A percentile compares a stretch with the other conserved stretches of the same genome.
These are phyloP conservation scores for Sarocladium kiliense DNA, from an alignment of 2,329 filamentous ascomycete species.

Conservation along the genomic window DNA sequence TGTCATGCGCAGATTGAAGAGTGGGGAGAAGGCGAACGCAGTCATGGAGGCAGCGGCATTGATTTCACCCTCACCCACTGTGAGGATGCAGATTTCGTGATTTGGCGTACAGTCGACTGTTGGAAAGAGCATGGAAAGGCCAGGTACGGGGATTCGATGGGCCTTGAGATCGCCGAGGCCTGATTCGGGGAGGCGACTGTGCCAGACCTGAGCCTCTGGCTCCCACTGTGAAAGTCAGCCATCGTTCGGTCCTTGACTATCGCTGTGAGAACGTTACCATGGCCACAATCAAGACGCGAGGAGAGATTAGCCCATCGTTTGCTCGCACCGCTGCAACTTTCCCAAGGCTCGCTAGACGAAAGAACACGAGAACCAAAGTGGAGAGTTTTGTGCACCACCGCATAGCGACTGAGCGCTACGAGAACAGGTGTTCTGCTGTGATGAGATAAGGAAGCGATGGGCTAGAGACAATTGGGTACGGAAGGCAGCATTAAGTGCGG, in stretches of 20 bases:
- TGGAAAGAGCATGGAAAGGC: slow-evolving; percentile 61
- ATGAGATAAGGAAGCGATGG: neutral
- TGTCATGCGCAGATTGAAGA: slow-evolving; percentile 60
- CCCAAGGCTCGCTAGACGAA: neutral
- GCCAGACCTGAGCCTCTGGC: slow-evolving; percentile 59
- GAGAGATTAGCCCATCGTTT: neutral
- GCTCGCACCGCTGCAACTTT: neutral
- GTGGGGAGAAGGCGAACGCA: slow-evolving; percentile 54
- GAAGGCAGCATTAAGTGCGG: no score
- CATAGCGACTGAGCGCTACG: neutral
- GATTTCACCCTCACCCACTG: slow-evolving; percentile 66
- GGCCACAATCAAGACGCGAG: slow-evolving; percentile 18
- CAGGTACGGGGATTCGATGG: slow-evolving; percentile 52
- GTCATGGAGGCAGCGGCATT: slow-evolving; percentile 65
- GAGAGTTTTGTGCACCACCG: neutral
- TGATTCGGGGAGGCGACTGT: slow-evolving; percentile 39
- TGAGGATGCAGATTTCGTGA: slow-evolving; percentile 61
- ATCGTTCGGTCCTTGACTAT: neutral
- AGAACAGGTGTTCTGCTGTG: neutral
- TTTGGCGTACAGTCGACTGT: slow-evolving; percentile 58
- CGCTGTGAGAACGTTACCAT: slow-evolving; percentile 42
- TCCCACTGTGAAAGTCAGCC: slow-evolving; percentile 43
- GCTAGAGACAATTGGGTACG: no score
- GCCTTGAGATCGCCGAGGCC: slow-evolving; percentile 50
- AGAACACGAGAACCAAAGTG: neutral